Evolutionary conservation across 495 filamentous ascomycete species (phyloP).

Genomic region (Hypoxylon rickii): DNA sequence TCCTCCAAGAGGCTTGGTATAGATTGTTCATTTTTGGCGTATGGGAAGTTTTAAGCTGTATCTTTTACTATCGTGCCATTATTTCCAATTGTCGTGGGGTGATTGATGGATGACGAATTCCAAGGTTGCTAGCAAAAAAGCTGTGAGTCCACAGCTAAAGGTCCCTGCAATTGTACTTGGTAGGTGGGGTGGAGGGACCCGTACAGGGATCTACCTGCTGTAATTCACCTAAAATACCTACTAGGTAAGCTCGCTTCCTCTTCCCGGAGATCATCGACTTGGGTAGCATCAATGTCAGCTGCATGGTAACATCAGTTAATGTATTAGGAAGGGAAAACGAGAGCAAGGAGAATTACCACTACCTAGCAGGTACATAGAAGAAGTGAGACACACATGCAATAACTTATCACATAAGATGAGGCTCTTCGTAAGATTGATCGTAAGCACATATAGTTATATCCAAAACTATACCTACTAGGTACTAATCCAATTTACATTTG

Average conservation of each 20-base stretch:
- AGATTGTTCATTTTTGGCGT: slow-evolving; percentile 38
- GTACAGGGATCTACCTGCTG: neutral
- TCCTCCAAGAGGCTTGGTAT: slow-evolving; percentile 26
- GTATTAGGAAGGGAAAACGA: too few species aligned
- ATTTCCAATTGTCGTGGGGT: slow-evolving; percentile 10
- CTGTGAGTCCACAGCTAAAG: too few species aligned
- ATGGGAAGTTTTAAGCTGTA: slow-evolving; percentile 1
- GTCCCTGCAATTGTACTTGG: slow-evolving; percentile 18
- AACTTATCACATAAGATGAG: neutral
- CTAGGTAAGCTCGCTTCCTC: neutral
- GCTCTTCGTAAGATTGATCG: too few species aligned
- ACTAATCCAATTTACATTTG: slow-evolving; percentile 24
- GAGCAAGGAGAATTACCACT: too few species aligned
- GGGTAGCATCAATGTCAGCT: too few species aligned
- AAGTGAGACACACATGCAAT: neutral
- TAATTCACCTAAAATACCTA: neutral
- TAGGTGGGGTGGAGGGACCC: slow-evolving; percentile 7
- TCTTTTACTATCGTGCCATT: neutral
- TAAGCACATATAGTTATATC: too few species aligned
- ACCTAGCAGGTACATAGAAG: too few species aligned
- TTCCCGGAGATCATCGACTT: too few species aligned
- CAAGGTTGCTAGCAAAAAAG: too few species aligned
- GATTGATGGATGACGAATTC: slow-evolving; percentile 4
- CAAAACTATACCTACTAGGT: too few species aligned
- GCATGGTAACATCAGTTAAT: too few species aligned